A percentile compares a stretch with the other conserved stretches of the same genome.
Conservation (phyloP, 345 rosid species). For the Brassica carinata region DNA sequence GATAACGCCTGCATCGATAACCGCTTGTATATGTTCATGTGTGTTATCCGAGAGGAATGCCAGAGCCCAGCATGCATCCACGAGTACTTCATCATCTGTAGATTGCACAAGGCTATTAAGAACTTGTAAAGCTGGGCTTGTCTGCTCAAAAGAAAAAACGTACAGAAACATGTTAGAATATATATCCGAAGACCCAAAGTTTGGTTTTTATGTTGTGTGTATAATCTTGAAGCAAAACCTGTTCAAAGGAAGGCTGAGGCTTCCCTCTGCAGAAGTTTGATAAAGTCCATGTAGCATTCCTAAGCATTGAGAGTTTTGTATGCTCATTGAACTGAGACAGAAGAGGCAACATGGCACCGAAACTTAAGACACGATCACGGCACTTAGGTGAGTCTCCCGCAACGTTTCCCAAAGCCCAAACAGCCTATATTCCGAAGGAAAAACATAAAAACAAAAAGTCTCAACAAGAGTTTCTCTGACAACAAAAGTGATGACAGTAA, state of each 20-base stretch:
- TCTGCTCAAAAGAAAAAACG: constrained; percentile 46
- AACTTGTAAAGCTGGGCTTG: constrained; percentile 70
- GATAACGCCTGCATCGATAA: constrained; percentile 68
- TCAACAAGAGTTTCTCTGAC: background rate
- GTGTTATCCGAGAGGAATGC: constrained; percentile 76
- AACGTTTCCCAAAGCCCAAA: constrained; percentile 89
- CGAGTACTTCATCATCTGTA: constrained; percentile 82
- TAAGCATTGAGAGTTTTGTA: constrained; percentile 77
- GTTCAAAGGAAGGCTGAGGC: constrained; percentile 74
- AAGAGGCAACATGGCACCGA: constrained; percentile 66
- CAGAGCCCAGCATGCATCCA: constrained; percentile 88
- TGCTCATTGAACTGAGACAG: constrained; percentile 67
- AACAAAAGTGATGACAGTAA: constrained; percentile 2
- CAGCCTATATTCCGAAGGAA: constrained; percentile 52
- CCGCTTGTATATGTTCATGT: constrained; percentile 76
- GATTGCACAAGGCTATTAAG: constrained; percentile 69
- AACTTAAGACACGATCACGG: constrained; percentile 69
- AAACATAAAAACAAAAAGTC: background rate
- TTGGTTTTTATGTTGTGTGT: background rate
- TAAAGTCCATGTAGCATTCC: constrained; percentile 90
- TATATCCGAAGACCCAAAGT: background rate
- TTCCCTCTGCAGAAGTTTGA: constrained; percentile 89
- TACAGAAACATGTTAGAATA: constrained; percentile 20
- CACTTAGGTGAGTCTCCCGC: constrained; percentile 90
- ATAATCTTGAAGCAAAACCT: constrained; percentile 46